Conservation (phyloP, 192 early-diverging fungal species). For the Entrophospora sp. region DNA sequence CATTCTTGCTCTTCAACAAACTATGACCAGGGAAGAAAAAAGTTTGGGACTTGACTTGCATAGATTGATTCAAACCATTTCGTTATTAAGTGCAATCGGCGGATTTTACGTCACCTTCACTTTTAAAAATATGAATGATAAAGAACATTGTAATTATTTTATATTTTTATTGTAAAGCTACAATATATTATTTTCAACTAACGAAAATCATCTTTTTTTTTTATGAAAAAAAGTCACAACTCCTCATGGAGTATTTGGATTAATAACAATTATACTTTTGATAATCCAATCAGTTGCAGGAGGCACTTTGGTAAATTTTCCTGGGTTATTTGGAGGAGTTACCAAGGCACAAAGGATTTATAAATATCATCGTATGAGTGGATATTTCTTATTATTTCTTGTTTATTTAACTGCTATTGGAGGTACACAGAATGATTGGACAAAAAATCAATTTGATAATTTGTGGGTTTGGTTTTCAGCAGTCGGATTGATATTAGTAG, state of each 20-base stretch:
- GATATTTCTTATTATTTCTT: conserved; percentile 24
- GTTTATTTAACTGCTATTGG: conserved; percentile 27
- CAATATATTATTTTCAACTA: background rate
- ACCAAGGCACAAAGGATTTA: conserved; percentile 23
- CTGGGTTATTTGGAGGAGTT: conserved; percentile 21
- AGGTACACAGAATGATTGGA: conserved; percentile 26
- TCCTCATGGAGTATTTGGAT: conserved; percentile 24
- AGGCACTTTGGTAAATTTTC: conserved; percentile 16
- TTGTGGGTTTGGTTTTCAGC: background rate
- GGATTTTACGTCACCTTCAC: conserved; percentile 19
- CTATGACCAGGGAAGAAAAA: conserved; percentile 23
- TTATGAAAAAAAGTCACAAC: background rate
- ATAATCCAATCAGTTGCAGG: conserved; percentile 26
- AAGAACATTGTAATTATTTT: conserved; percentile 20
- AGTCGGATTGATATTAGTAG: background rate
- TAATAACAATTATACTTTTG: conserved; percentile 20
- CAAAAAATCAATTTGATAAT: background rate
- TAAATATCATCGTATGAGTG: conserved; percentile 29
- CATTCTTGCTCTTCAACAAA: conserved; percentile 23
- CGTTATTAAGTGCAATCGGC: conserved; percentile 15
- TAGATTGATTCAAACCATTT: conserved; percentile 13
- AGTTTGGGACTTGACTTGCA: conserved; percentile 20
- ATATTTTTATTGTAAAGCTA: background rate
- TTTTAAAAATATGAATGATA: conserved; percentile 19
- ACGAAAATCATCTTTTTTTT: conserved; percentile 8